These are phyloP conservation scores for Maudiozyma barnettii DNA, from an alignment of 805 yeast genomes.

Conservation along the genomic window DNA sequence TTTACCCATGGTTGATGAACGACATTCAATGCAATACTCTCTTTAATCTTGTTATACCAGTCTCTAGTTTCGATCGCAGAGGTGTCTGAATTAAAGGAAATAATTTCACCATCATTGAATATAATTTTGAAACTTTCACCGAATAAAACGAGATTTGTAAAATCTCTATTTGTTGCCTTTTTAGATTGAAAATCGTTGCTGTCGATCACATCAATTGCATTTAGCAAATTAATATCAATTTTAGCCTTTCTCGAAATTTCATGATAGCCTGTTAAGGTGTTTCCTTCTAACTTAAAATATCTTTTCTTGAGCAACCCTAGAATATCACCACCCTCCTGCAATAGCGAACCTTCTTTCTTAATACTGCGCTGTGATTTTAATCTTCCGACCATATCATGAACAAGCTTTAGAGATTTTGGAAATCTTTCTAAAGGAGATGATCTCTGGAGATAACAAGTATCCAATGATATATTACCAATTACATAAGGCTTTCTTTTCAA, in stretches of 20 bases:
- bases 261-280: slow-evolving; percentile 65
- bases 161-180: slow-evolving; percentile 40
- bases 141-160: slow-evolving; percentile 61
- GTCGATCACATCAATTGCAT: slow-evolving; percentile 41
- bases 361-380: slow-evolving; percentile 28
- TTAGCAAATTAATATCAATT: slow-evolving; percentile 65
- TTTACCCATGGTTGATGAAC: slow-evolving; percentile 59
- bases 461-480: slow-evolving; percentile 58
- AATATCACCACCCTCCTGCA: slow-evolving; percentile 91
- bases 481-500: slow-evolving; percentile 39
- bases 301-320: slow-evolving; percentile 56
- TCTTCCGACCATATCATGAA: slow-evolving; percentile 35
- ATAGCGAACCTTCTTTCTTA: slow-evolving; percentile 56
- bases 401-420: slow-evolving; percentile 59
- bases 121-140: slow-evolving; percentile 66
- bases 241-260: slow-evolving; percentile 59
- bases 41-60: slow-evolving; percentile 59
- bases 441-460: slow-evolving; percentile 63
- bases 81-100: slow-evolving; percentile 73
- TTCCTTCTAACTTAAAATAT: slow-evolving; percentile 63
- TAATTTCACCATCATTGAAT: slow-evolving; percentile 72
- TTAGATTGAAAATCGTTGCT: slow-evolving; percentile 19
- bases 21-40: slow-evolving; percentile 44
- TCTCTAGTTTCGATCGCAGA: slow-evolving; percentile 45
- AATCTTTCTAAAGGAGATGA: slow-evolving; percentile 48